Percentiles rank a stretch among this genome's conserved stretches.
Conservation (phyloP, 352 stramenopile genomes). For the Pythium utonaiense region DNA sequence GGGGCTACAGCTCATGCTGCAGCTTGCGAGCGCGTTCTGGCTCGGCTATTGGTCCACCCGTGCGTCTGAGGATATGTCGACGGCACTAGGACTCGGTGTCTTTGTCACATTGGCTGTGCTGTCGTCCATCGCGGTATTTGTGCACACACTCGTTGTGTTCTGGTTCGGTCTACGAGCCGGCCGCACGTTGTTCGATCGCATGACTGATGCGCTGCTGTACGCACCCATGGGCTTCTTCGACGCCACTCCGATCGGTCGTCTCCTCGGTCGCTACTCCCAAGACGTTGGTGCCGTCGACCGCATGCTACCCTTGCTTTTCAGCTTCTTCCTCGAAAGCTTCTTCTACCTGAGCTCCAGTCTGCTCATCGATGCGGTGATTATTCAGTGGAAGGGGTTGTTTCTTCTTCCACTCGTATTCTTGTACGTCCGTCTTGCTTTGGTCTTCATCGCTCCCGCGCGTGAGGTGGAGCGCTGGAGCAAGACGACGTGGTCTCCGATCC, state of each 20-base stretch:
- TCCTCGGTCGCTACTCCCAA: slow-evolving; percentile 85
- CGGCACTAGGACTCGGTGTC: not conserved
- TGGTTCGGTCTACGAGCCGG: slow-evolving; percentile 8
- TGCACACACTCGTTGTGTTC: slow-evolving; percentile 6
- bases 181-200: slow-evolving; percentile 72
- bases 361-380: slow-evolving; percentile 55
- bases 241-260: slow-evolving; percentile 78
- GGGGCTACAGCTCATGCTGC: slow-evolving; percentile 62
- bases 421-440: slow-evolving; percentile 54
- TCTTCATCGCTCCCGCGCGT: slow-evolving; percentile 47
- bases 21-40: slow-evolving; percentile 89
- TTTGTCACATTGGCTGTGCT: not conserved
- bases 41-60: slow-evolving; percentile 78
- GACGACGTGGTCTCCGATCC: slow-evolving; percentile 39
- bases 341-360: slow-evolving; percentile 59
- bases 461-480: slow-evolving; percentile 51
- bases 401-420: slow-evolving; percentile 69
- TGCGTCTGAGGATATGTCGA: not conserved
- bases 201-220: slow-evolving; percentile 75
- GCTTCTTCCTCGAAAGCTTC: slow-evolving; percentile 48
- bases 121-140: slow-evolving; percentile 5
- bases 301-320: slow-evolving; percentile 27
- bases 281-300: slow-evolving; percentile 85
- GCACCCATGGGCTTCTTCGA: slow-evolving; percentile 91
- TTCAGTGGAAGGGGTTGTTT: slow-evolving; percentile 57